A percentile compares a stretch with the other conserved stretches of the same genome.
Evolutionary conservation across 345 rosid genomes (phyloP).

Genomic region (Eucalyptus dawsonii): DNA sequence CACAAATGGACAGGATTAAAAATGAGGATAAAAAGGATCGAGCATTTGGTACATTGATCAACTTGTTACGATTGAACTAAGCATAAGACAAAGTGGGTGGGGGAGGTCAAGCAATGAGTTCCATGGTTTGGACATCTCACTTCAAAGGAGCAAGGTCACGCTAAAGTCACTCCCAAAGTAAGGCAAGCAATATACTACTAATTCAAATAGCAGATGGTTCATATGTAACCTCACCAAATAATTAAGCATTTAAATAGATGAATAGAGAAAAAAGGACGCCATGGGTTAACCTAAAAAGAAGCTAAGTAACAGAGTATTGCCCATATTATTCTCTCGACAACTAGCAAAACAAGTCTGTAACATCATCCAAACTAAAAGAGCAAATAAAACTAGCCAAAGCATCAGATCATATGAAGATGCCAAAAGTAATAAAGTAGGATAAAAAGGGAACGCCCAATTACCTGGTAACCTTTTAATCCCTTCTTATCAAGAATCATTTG

Average conservation of each 20-base stretch:
- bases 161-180: background rate
- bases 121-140: background rate
- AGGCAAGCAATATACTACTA: background rate
- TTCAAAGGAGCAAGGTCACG: background rate
- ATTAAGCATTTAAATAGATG: background rate
- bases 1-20: background rate
- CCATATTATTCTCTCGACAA: background rate
- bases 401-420: background rate
- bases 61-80: background rate
- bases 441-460: slow-evolving; percentile 5
- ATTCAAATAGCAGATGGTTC: background rate
- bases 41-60: background rate
- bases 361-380: background rate
- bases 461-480: slow-evolving; percentile 95
- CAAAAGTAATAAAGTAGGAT: background rate
- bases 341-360: background rate
- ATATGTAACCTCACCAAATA: background rate
- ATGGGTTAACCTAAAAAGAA: background rate
- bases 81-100: background rate
- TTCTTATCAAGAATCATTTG: slow-evolving; percentile 83
- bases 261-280: background rate
- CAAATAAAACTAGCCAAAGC: background rate
- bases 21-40: background rate
- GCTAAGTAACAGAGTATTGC: background rate
- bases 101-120: background rate